Conservation (phyloP, 2,329 filamentous ascomycete genomes). For the Fusarium aywerte region DNA sequence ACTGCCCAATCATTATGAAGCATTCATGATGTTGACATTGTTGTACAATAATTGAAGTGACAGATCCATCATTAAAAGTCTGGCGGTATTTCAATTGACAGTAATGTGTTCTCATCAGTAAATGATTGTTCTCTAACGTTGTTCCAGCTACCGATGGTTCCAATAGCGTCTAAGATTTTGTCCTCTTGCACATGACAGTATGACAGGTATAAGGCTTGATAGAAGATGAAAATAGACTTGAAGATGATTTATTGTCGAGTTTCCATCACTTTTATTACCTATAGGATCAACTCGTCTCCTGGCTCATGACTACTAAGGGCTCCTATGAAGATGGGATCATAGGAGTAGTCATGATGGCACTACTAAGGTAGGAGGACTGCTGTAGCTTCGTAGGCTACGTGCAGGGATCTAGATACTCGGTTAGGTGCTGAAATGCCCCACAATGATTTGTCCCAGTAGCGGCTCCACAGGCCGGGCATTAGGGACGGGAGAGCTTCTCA, state of each 20-base stretch:
- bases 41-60: no score
- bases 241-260: no score
- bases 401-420: constrained; percentile 18
- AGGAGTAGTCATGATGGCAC: background rate
- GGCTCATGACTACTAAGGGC: background rate
- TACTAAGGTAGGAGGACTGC: background rate
- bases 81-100: background rate
- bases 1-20: constrained; percentile 11
- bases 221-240: background rate
- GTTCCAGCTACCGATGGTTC: background rate
- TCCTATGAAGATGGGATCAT: background rate
- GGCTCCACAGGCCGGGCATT: constrained; percentile 23
- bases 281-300: background rate
- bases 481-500: constrained; percentile 28
- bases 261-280: no score
- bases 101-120: background rate
- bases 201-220: background rate
- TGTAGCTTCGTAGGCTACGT: background rate
- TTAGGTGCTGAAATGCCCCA: constrained; percentile 4
- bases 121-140: background rate
- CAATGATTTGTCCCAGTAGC: constrained; percentile 20
- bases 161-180: background rate
- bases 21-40: background rate
- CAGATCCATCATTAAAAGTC: background rate
- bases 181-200: background rate